Percentiles rank a stretch among this genome's conserved stretches.
These are phyloP conservation scores for Agrocybe chaxingu DNA, from an alignment of 768 basidiomycete species.

Conservation along the genomic window DNA sequence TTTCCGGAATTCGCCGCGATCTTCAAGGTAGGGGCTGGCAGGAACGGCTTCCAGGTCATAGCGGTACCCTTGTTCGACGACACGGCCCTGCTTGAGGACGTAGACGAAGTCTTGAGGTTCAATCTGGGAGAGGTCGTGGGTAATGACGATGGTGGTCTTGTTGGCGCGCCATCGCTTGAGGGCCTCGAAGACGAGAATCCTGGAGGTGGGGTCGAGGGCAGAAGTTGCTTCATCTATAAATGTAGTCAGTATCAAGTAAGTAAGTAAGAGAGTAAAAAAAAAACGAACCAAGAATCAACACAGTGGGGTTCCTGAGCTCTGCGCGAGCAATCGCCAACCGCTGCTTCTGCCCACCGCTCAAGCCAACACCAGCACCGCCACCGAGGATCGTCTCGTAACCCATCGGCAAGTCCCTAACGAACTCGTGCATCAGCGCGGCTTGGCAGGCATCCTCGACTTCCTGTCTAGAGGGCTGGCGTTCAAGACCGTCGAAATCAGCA, in stretches of 20 bases:
- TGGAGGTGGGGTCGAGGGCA: conserved; percentile 82
- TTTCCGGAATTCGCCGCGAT: conserved; percentile 62
- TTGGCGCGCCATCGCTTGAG: conserved; percentile 65
- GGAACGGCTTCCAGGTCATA: conserved; percentile 62
- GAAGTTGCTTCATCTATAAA: conserved; percentile 74
- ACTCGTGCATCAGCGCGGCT: conserved; percentile 86
- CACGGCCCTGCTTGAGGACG: conserved; percentile 75
- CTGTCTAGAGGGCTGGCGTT: conserved; percentile 40
- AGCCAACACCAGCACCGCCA: conserved; percentile 53
- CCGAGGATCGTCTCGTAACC: conserved; percentile 87
- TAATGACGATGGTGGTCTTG: conserved; percentile 91
- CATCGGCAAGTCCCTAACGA: conserved; percentile 76
- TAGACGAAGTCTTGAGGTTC: conserved; percentile 80
- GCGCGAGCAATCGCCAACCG: conserved; percentile 87
- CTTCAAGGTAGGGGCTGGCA: conserved; percentile 8
- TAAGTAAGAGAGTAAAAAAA: background rate
- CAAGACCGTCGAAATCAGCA: conserved; percentile 52
- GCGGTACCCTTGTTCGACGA: conserved; percentile 88
- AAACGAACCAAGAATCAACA: conserved; percentile 80
- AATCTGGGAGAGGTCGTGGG: conserved; percentile 91
- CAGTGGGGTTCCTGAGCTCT: conserved; percentile 77
- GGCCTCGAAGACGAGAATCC: conserved; percentile 79
- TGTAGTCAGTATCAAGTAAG: conserved; percentile 28
- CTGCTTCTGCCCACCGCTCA: conserved; percentile 94
- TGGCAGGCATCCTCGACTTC: conserved; percentile 82